A percentile compares a stretch with the other conserved stretches of the same genome.
phyloP scores from a whole-genome alignment of 2,329 filamentous ascomycete genomes.

The Arthrobotrys sphaeroides region DNA sequence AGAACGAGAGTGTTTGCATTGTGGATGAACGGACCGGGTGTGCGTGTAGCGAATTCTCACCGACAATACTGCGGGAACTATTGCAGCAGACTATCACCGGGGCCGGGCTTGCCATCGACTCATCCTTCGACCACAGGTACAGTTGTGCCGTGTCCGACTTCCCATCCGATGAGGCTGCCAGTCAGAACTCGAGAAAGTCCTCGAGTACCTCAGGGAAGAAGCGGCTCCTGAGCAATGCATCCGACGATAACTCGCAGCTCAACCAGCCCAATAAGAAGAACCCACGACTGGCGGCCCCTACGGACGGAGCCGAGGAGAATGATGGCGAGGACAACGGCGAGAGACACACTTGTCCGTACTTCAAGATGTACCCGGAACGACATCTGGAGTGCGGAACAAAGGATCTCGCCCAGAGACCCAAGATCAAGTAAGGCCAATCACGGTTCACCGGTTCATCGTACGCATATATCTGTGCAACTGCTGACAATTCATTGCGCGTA shows the following conservation, averaged over 20 bases:
- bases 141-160: constrained; percentile 34
- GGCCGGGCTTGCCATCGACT: constrained; percentile 9
- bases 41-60: constrained; percentile 28
- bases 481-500: constrained; percentile 8
- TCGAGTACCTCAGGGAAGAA: constrained; percentile 30
- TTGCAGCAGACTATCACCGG: constrained; percentile 2
- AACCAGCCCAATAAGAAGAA: constrained; percentile 43
- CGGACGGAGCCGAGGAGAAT: constrained; percentile 16
- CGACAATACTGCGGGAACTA: constrained; percentile 30
- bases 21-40: constrained; percentile 20
- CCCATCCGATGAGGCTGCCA: constrained; percentile 16
- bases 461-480: no score
- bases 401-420: constrained; percentile 43
- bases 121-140: constrained; percentile 15
- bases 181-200: not conserved
- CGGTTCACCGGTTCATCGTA: not conserved
- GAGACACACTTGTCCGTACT: constrained; percentile 45
- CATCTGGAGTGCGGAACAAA: constrained; percentile 49
- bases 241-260: constrained; percentile 22
- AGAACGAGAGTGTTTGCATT: constrained; percentile 20
- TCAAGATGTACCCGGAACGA: constrained; percentile 46
- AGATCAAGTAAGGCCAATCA: constrained; percentile 34
- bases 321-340: constrained; percentile 29
- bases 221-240: constrained; percentile 40
- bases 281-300: constrained; percentile 14